A percentile compares a stretch with the other conserved stretches of the same genome.
These are phyloP conservation scores for Trematosphaeria pertusa DNA, from an alignment of 2,329 filamentous ascomycete genomes.

Conservation along the genomic window DNA sequence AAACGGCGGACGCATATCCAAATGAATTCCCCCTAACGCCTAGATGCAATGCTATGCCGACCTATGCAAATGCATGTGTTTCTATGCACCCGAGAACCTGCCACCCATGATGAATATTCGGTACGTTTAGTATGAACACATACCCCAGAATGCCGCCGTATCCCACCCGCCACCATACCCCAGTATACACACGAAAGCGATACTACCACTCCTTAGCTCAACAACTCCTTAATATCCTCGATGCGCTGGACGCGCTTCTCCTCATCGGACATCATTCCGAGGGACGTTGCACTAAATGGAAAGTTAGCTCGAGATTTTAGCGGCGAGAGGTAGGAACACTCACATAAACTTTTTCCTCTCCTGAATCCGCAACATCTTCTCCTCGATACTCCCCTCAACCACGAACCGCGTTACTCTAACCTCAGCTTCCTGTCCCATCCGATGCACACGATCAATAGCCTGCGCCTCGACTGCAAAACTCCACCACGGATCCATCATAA, in stretches of 20 bases:
- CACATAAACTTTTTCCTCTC: conserved; percentile 95
- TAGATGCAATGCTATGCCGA: too few relatives aligned
- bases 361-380: conserved; percentile 91
- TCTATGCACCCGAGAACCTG: too few relatives aligned
- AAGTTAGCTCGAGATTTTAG: conserved; percentile 38
- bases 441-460: conserved; percentile 95
- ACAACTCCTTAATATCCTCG: conserved; percentile 90
- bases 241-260: conserved; percentile 90
- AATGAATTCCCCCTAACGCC: too few relatives aligned
- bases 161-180: too few relatives aligned
- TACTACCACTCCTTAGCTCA: conserved; percentile 63
- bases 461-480: conserved; percentile 96
- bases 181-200: too few relatives aligned
- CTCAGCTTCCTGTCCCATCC: conserved; percentile 90
- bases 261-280: conserved; percentile 94
- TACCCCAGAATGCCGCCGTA: too few relatives aligned
- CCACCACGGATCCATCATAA: conserved; percentile 99
- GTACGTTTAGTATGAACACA: too few relatives aligned
- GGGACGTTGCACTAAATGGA: conserved; percentile 76
- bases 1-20: too few relatives aligned
- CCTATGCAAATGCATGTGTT: too few relatives aligned
- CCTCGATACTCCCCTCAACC: conserved; percentile 88
- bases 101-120: too few relatives aligned
- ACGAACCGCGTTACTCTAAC: conserved; percentile 90
- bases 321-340: too few relatives aligned